phyloP scores from a whole-genome alignment of 345 rosid genomes.

The Orychophragmus violaceus region DNA sequence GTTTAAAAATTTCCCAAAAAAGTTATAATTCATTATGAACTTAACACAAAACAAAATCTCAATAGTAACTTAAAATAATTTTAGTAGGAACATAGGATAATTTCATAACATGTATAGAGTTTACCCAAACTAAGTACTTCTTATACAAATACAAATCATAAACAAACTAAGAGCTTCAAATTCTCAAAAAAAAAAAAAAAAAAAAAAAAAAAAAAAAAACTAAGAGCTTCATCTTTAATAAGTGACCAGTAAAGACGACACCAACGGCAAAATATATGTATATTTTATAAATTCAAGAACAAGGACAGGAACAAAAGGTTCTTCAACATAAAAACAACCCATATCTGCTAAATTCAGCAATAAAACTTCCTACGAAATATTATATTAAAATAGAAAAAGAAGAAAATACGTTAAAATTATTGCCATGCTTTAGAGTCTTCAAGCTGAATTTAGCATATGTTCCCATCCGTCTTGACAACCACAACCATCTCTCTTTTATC shows the following conservation, averaged over 20 bases:
- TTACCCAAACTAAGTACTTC: background rate
- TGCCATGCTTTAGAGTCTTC: constrained; percentile 23
- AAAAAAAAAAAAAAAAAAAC: too few species aligned
- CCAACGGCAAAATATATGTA: background rate
- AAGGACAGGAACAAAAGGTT: constrained; percentile 38
- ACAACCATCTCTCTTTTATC: constrained; percentile 12
- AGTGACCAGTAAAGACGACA: background rate
- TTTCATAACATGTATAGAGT: background rate
- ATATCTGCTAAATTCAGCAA: constrained; percentile 38
- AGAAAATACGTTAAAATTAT: constrained; percentile 24
- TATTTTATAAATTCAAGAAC: constrained; percentile 33
- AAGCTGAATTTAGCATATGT: constrained; percentile 41
- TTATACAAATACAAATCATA: background rate
- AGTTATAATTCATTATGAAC: background rate
- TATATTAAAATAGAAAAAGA: background rate
- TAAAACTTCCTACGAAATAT: background rate
- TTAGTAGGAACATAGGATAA: background rate
- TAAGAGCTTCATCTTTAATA: background rate
- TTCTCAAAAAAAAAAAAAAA: too few species aligned
- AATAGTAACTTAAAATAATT: background rate
- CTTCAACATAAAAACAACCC: constrained; percentile 30
- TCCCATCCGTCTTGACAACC: constrained; percentile 38
- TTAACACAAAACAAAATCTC: background rate
- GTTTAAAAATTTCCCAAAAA: background rate
- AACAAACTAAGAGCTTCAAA: background rate